Conservation (phyloP, 768 basidiomycete species). For the Candolleomyces eurysporus region DNA sequence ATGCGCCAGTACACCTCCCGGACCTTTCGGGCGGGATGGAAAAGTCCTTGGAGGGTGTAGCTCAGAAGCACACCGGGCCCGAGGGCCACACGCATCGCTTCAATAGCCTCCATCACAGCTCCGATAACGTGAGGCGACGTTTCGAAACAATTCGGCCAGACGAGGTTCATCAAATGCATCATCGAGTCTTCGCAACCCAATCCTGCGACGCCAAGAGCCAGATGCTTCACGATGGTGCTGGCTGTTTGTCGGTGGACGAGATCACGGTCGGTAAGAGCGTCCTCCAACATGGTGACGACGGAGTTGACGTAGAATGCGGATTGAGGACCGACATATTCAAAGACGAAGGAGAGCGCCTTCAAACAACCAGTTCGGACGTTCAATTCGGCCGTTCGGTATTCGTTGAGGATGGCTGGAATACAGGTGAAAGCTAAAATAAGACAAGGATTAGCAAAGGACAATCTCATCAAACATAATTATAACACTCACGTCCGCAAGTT, state of each 20-base stretch:
- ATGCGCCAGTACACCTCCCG: slow-evolving; percentile 97
- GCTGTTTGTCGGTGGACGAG: slow-evolving; percentile 98
- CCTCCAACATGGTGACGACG: slow-evolving; percentile 96
- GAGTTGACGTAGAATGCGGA: slow-evolving; percentile 97
- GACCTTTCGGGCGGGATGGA: slow-evolving; percentile 96
- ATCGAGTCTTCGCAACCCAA: slow-evolving; percentile 98
- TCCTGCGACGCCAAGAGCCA: slow-evolving; percentile 95
- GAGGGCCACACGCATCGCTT: slow-evolving; percentile 94
- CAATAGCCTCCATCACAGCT: slow-evolving; percentile 96
- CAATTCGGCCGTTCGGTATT: slow-evolving; percentile 96
- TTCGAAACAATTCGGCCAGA: slow-evolving; percentile 99
- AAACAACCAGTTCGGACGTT: slow-evolving; percentile 99
- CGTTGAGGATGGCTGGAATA: slow-evolving; percentile 97
- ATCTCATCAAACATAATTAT: not conserved
- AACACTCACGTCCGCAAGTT: slow-evolving; percentile 74
- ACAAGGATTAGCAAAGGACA: slow-evolving; percentile 7
- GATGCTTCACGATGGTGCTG: slow-evolving; percentile 96
- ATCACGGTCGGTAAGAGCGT: slow-evolving; percentile 96
- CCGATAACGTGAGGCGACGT: slow-evolving; percentile 98
- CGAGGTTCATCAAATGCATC: slow-evolving; percentile 95
- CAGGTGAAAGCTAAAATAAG: slow-evolving; percentile 80
- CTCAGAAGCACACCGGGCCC: slow-evolving; percentile 91
- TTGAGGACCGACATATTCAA: slow-evolving; percentile 97
- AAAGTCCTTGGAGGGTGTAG: slow-evolving; percentile 92
- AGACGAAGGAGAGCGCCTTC: slow-evolving; percentile 97